Evolutionary conservation across 2,329 filamentous ascomycete genomes (phyloP).

Genomic region (Hymenoscyphus salicellus): DNA sequence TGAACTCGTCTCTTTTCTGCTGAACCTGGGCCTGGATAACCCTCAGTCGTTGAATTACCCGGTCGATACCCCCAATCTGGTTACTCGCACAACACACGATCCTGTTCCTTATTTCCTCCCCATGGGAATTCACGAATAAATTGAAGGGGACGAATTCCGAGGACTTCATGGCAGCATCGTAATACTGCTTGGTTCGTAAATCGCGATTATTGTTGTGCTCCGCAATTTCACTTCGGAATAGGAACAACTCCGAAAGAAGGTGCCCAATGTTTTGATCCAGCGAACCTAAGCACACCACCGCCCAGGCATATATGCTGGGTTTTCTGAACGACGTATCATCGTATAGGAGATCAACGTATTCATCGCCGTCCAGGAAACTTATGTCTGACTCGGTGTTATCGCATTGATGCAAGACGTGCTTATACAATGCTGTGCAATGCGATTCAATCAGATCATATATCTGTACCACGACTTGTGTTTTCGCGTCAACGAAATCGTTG

Average conservation of each 20-base stretch:
- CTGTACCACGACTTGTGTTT: not conserved
- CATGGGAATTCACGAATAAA: not conserved
- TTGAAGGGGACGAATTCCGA: not conserved
- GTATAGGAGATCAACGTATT: conserved; percentile 5
- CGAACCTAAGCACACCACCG: conserved; percentile 2
- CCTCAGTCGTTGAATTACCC: not conserved
- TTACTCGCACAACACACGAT: not conserved
- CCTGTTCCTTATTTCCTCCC: not conserved
- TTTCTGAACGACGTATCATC: not conserved
- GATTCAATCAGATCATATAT: not conserved
- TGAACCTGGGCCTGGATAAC: not conserved
- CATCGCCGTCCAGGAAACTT: not conserved
- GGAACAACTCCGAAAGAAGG: not conserved
- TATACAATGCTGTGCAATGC: not conserved
- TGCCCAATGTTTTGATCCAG: conserved; percentile 3
- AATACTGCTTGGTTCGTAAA: not conserved
- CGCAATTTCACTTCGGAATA: not conserved
- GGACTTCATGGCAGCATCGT: conserved; percentile 1
- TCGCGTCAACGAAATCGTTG: conserved; percentile 5
- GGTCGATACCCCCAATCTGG: not conserved
- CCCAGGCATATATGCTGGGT: conserved; percentile 4
- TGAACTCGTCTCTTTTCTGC: conserved; percentile 4
- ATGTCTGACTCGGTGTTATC: not conserved
- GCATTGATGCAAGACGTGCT: not conserved
- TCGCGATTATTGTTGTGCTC: not conserved